Evolutionary conservation across 345 rosid species (phyloP), one percentile per base, ranked within the genome.

Genomic region (Acer saccharum): DNA sequence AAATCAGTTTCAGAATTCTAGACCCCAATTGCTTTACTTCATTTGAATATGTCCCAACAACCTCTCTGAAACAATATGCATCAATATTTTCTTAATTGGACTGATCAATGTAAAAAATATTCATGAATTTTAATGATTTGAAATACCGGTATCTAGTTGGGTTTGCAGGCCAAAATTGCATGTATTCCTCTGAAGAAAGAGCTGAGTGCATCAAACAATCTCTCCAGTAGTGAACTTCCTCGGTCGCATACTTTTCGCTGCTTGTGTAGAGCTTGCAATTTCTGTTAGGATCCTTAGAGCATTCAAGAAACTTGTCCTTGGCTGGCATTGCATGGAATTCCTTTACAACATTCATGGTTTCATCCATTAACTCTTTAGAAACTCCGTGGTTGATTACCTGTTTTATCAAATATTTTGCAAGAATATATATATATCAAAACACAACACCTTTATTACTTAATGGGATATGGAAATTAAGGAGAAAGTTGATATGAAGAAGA

Each of bases 321-420:
- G 73, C 83, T 0, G 83, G 72, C 83, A 86, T 41, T 60, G 69
- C 77, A 65, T 77, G 82, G 79, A 86, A 84, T 54, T 81, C 84
- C 20, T 77, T 77, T 39, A 65, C 80, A 20, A 83, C 76, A 10
- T 58, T 68, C 80, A 72, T 58, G 41, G 77, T 66, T 35, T 79
- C 82, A 17, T 75, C 75, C 68, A 83, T 66, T 46, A 81, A 70
- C 7, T 60, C 76, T 61, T 75, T 72, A 0, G 80, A 41, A 64
- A 86, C 73, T 73, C 87, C 89, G 71, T 83, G 87, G 68, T 83
- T 84, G 46, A 80, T 80, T 54, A 81, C 76, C 89, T 83, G 79
- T 35, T 50, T 44, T 18, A 63, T 44, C 16, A 35, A 72, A 72
- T 20, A 12, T 72, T 72, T 58, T 20, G 32, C 21, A 43, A 43